Conservation (phyloP, 2,329 filamentous ascomycete species). For the Fusarium sp. region DNA sequence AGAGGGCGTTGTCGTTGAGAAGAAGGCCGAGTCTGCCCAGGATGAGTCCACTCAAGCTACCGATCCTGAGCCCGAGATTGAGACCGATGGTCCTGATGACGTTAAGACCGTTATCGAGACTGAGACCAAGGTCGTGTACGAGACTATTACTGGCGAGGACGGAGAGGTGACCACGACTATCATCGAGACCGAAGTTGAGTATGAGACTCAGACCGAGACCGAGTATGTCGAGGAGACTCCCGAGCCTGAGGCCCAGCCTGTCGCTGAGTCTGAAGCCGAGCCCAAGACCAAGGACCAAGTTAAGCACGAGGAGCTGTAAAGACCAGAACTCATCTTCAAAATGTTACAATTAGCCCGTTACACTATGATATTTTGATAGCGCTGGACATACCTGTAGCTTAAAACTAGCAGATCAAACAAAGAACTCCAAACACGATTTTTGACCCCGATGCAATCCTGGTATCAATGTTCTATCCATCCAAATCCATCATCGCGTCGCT, state of each 20-base stretch:
- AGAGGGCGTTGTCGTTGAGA: conserved; percentile 64
- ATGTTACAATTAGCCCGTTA: conserved; percentile 40
- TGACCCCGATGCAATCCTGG: conserved; percentile 23
- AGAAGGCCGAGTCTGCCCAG: conserved; percentile 31
- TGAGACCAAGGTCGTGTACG: conserved; percentile 36
- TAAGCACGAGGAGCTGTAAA: conserved; percentile 64
- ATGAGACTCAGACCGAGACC: conserved; percentile 38
- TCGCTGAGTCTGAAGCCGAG: conserved; percentile 42
- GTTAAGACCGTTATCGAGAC: conserved; percentile 33
- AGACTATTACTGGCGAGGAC: conserved; percentile 5
- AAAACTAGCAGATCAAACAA: conserved; percentile 32
- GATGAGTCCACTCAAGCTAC: conserved; percentile 37
- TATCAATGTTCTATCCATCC: conserved; percentile 51
- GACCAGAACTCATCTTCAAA: conserved; percentile 4
- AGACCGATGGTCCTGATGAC: conserved; percentile 45
- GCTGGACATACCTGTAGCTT: conserved; percentile 39
- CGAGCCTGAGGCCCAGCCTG: conserved; percentile 39
- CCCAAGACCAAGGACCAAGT: conserved; percentile 47
- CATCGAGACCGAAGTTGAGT: conserved; percentile 38
- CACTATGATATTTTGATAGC: conserved; percentile 26
- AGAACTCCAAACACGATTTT: conserved; percentile 38
- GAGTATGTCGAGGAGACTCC: conserved; percentile 22
- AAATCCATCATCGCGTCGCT: conserved; percentile 65
- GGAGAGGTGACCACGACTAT: conserved; percentile 5
- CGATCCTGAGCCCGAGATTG: conserved; percentile 44